Percentiles rank a stretch among this genome's conserved stretches.
phyloP scores from a whole-genome alignment of 225 moss, liverwort and hornwort species.

The Pseudisothecium myosuroides region DNA sequence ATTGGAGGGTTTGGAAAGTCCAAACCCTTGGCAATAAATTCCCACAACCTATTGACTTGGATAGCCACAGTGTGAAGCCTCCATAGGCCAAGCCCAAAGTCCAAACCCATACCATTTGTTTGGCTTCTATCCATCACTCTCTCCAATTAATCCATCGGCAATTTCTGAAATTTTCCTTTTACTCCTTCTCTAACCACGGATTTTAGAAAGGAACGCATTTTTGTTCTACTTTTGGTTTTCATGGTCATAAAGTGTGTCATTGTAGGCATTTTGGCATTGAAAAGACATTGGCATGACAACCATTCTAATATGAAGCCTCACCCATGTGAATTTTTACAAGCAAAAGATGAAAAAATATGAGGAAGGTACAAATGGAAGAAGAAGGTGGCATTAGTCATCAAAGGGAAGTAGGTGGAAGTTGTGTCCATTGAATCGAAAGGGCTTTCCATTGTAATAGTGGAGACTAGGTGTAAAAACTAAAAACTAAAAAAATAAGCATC shows the following conservation, averaged over 20 bases:
- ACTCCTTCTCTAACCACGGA: neutral
- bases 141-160: neutral
- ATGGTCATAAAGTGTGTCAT: neutral
- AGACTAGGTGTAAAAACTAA: neutral
- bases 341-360: neutral
- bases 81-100: neutral
- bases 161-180: neutral
- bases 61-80: too few species aligned
- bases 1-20: too few species aligned
- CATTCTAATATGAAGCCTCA: neutral
- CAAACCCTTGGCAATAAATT: neutral
- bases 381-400: neutral
- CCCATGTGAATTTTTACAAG: neutral
- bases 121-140: neutral
- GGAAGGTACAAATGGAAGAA: neutral
- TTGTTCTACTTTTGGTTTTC: fast-evolving
- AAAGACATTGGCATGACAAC: neutral
- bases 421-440: neutral
- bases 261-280: neutral
- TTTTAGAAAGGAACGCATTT: neutral
- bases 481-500: neutral
- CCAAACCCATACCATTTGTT: neutral
- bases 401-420: neutral
- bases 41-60: neutral
- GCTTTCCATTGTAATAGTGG: fast-evolving